Conservation (phyloP, 2,329 filamentous ascomycete species). For the Fusarium agapanthi region DNA sequence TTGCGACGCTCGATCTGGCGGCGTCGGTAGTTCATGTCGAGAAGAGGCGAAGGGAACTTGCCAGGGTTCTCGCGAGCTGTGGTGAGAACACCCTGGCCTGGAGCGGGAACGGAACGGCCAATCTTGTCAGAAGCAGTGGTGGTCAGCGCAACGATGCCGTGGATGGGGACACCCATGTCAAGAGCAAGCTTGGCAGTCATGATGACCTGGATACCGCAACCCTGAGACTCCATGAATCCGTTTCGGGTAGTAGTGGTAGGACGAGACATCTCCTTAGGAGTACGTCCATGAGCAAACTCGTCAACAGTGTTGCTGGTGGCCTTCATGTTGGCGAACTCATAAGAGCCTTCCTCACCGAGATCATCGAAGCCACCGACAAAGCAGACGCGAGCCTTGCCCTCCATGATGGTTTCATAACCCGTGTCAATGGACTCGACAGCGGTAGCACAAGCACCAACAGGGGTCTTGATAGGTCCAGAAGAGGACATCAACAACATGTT, state of each 20-base stretch:
- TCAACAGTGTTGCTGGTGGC: conserved; percentile 98
- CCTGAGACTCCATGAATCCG: conserved; percentile 99
- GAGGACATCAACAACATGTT: conserved; percentile 99
- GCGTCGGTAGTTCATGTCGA: conserved; percentile 97
- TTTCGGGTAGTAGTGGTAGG: conserved; percentile 96
- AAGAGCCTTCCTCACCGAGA: conserved; percentile 98
- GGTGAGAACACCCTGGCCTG: conserved; percentile 95
- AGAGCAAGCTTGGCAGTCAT: conserved; percentile 97
- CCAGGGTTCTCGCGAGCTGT: conserved; percentile 89
- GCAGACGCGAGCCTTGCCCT: conserved; percentile 97
- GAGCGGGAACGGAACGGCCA: conserved; percentile 94
- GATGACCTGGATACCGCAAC: conserved; percentile 96
- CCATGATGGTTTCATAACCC: conserved; percentile 97
- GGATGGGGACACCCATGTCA: conserved; percentile 98
- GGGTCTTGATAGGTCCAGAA: conserved; percentile 97
- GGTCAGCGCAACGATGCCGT: conserved; percentile 91
- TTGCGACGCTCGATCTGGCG: conserved; percentile 94
- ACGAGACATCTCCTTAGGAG: conserved; percentile 96
- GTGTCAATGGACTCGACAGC: conserved; percentile 97
- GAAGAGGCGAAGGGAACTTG: conserved; percentile 93
- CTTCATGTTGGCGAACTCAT: conserved; percentile 99
- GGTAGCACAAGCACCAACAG: conserved; percentile 96
- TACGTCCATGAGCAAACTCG: conserved; percentile 94
- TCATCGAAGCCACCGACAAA: conserved; percentile 99
- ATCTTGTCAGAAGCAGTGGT: conserved; percentile 99